Conservation (phyloP, 495 filamentous ascomycete species). For the Lepraria neglecta region DNA sequence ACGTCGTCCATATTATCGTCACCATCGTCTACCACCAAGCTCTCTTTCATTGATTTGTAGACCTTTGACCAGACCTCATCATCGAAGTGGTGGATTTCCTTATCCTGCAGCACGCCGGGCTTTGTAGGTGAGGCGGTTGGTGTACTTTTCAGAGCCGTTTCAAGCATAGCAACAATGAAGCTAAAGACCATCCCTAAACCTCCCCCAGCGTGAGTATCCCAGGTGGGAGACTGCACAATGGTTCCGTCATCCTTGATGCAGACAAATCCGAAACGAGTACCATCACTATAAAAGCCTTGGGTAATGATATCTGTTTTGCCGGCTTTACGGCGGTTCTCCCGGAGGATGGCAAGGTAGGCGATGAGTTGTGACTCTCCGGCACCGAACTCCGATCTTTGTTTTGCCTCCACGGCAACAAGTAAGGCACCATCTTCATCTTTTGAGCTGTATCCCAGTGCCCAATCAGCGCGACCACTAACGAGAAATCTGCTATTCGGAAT, state of each 20-base stretch:
- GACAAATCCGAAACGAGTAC: slow-evolving; percentile 1
- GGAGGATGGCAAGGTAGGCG: slow-evolving; percentile 2
- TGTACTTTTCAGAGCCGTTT: slow-evolving; percentile 1
- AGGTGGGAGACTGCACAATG: slow-evolving; percentile 5
- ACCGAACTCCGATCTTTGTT: not conserved
- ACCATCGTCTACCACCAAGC: not conserved
- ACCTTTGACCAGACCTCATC: not conserved
- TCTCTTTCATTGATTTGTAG: slow-evolving; percentile 1
- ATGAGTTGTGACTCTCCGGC: not conserved
- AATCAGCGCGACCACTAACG: slow-evolving; percentile 4
- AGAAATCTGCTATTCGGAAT: not conserved
- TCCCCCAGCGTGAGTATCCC: not conserved
- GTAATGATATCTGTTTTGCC: slow-evolving; percentile 2
- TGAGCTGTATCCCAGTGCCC: not conserved
- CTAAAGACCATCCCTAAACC: slow-evolving; percentile 1
- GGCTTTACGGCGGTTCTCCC: slow-evolving; percentile 4
- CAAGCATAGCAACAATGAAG: slow-evolving; percentile 7
- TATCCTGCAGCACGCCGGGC: not conserved
- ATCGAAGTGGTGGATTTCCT: slow-evolving; percentile 5
- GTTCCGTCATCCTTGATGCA: not conserved
- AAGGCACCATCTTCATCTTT: slow-evolving; percentile 2
- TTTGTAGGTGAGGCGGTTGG: not conserved
- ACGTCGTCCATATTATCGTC: not conserved
- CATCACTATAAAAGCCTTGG: slow-evolving; percentile 11
- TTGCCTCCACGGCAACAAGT: slow-evolving; percentile 5